Base-by-base conservation (phyloP, 2,329 filamentous ascomycete genomes). In the Sporothrix phasma region DNA sequence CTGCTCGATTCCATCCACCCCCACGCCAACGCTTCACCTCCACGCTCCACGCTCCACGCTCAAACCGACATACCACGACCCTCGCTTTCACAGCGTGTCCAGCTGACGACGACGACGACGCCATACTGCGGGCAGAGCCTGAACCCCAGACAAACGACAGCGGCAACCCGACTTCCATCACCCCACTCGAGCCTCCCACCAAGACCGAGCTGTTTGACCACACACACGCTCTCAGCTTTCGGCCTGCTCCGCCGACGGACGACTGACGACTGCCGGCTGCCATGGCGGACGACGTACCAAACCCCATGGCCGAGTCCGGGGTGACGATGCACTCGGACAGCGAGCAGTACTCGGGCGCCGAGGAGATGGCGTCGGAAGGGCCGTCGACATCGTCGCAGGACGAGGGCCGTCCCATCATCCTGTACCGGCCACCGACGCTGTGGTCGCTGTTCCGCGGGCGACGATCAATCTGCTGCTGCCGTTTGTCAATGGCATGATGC, bases 401-500 rank as follows among this genome's bases (percentile, higher is more conserved):
- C 24, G 34, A 59, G 7, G 66, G 64, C 59, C 82, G 85, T 1
- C 87, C 88, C 8, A 76, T 96, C 70, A 87, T 96, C 56, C 83
- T 97, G 54, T 99, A 97, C 81, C 86, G 86, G 68, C 91, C 92
- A 3, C 92, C 94, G 2, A 95, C 92, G 0, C 71, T 95, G 51
- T 96, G 90, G 90, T 86, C 89, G 10, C 75, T 99, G 67, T 69
- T 97, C 63, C 86, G 93, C 63, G 91, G 43, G 90, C 92, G 17
- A 92, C 92, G 5, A 99, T 99, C 77, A 99, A 99, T 74, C 80
- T 99, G n/a, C 72, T 99, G 1, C 78, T 99, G 22, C 94, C 94
- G 0, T 99, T 99, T 72, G 85, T 99, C 72, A 99, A 99, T 77
- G 94, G 94, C 54, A 84, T 99, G 80, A 99, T 99, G 94, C 78